Evolutionary conservation across 2,329 filamentous ascomycete species (phyloP).

Genomic region (Biscogniauxia sp.): DNA sequence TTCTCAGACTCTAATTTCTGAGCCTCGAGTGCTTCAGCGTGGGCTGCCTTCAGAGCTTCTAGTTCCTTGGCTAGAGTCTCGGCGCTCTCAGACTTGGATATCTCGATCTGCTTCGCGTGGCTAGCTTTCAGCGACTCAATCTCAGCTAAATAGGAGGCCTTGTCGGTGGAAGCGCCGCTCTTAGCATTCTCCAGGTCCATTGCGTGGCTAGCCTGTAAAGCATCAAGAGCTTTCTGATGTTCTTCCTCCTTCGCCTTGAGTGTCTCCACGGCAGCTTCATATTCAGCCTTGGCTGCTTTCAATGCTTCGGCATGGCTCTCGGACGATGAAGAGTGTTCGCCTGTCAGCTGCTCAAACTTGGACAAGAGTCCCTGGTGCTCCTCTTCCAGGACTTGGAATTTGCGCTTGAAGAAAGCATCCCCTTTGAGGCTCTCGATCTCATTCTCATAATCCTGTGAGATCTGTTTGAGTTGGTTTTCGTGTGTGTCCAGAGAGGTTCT

Average conservation of each 20-base stretch:
- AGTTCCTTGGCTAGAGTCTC: conserved; percentile 40
- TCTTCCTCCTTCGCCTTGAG: conserved; percentile 51
- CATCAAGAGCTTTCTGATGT: conserved; percentile 53
- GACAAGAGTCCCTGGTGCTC: conserved; percentile 49
- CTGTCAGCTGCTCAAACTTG: conserved; percentile 27
- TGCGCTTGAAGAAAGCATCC: conserved; percentile 62
- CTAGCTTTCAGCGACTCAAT: conserved; percentile 53
- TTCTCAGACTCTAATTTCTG: conserved; percentile 41
- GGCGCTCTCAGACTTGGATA: conserved; percentile 42
- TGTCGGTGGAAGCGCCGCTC: conserved; percentile 48
- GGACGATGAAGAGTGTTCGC: conserved; percentile 20
- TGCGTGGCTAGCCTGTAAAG: conserved; percentile 54
- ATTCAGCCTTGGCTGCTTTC: conserved; percentile 18
- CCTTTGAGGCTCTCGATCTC: conserved; percentile 63
- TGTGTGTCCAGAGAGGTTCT: conserved; percentile 46
- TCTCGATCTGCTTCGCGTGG: conserved; percentile 50
- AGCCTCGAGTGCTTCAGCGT: conserved; percentile 41
- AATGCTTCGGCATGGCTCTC: conserved; percentile 18
- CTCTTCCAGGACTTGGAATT: conserved; percentile 58
- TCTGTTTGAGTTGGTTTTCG: conserved; percentile 54
- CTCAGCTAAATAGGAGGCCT: conserved; percentile 47
- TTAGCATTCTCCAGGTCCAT: conserved; percentile 58
- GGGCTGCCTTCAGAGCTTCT: conserved; percentile 37
- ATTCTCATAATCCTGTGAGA: conserved; percentile 61
- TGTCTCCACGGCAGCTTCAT: conserved; percentile 40